Percentiles rank a stretch among this genome's conserved stretches.
phyloP scores from a whole-genome alignment of 2,329 filamentous ascomycete genomes.

The Tolypocladium album region DNA sequence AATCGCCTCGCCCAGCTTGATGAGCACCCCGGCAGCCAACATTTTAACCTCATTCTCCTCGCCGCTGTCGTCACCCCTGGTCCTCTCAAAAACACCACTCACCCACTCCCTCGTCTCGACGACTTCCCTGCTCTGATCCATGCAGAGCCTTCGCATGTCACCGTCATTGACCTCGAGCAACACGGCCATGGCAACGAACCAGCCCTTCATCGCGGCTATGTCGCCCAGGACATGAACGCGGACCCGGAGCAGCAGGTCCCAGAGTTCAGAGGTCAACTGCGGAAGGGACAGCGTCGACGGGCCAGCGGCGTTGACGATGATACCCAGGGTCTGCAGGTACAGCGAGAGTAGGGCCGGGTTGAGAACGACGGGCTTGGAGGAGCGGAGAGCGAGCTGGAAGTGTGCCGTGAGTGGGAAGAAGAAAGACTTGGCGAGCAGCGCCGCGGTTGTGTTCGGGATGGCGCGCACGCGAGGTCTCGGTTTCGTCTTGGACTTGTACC shows the following conservation, averaged over 20 bases:
- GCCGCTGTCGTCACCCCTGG: slow-evolving; percentile 36
- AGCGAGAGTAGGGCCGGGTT: slow-evolving; percentile 66
- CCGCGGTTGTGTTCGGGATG: slow-evolving; percentile 68
- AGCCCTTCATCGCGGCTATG: slow-evolving; percentile 55
- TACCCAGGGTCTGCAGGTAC: slow-evolving; percentile 75
- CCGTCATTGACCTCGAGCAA: slow-evolving; percentile 72
- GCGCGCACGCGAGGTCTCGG: slow-evolving; percentile 35
- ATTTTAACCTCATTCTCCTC: slow-evolving; percentile 75
- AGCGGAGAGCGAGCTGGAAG: slow-evolving; percentile 55
- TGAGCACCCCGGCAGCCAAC: slow-evolving; percentile 64
- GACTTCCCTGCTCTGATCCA: slow-evolving; percentile 63
- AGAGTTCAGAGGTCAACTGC: slow-evolving; percentile 74
- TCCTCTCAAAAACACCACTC: slow-evolving; percentile 58
- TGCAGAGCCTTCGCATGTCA: slow-evolving; percentile 61
- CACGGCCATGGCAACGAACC: slow-evolving; percentile 70
- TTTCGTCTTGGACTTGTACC: slow-evolving; percentile 22
- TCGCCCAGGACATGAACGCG: slow-evolving; percentile 51
- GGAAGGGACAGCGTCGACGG: slow-evolving; percentile 66
- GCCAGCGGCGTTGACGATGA: slow-evolving; percentile 75
- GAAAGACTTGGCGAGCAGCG: slow-evolving; percentile 63
- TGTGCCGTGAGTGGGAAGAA: slow-evolving; percentile 80
- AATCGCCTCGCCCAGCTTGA: slow-evolving; percentile 70
- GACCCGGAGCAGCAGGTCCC: slow-evolving; percentile 67
- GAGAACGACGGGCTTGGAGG: slow-evolving; percentile 49
- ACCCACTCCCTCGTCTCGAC: slow-evolving; percentile 87